Evolutionary conservation across 805 yeast species (phyloP).

Genomic region (Trichomonascus vanleenenianus): DNA sequence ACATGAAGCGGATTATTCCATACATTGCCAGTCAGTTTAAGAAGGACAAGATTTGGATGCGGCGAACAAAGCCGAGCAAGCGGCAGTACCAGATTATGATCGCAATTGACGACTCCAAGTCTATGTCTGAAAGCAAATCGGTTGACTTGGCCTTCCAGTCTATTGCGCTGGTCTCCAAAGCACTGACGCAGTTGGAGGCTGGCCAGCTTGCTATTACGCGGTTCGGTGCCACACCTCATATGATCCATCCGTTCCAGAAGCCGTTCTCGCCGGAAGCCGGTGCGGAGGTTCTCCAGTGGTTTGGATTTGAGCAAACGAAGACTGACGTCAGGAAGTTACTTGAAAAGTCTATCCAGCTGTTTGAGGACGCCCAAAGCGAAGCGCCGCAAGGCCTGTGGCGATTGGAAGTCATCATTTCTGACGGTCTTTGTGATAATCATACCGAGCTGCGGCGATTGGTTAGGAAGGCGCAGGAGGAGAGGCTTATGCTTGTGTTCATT

Average conservation of each 20-base stretch:
- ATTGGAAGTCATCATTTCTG: conserved; percentile 84
- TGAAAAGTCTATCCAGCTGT: conserved; percentile 60
- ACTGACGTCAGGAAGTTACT: conserved; percentile 79
- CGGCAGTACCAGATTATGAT: conserved; percentile 97
- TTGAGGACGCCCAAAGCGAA: conserved; percentile 46
- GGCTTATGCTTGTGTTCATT: conserved; percentile 91
- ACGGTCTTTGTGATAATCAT: conserved; percentile 97
- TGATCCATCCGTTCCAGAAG: conserved; percentile 83
- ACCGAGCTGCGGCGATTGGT: conserved; percentile 74
- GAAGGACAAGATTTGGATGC: conserved; percentile 96
- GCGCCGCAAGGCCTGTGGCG: conserved; percentile 68
- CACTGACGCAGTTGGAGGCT: conserved; percentile 86
- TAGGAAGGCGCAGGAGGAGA: conserved; percentile 84
- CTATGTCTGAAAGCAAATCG: conserved; percentile 90
- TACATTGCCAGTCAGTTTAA: conserved; percentile 96
- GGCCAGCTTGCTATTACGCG: conserved; percentile 87
- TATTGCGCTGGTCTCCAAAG: conserved; percentile 87
- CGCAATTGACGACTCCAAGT: conserved; percentile 93
- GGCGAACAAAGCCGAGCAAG: conserved; percentile 95
- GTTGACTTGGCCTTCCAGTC: conserved; percentile 91
- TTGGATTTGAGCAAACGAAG: conserved; percentile 79
- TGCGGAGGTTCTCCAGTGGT: conserved; percentile 74
- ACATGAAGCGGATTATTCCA: conserved; percentile 96
- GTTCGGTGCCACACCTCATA: conserved; percentile 76
- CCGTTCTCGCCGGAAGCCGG: conserved; percentile 84